These are phyloP conservation scores for Zygoascus meyerae DNA, from an alignment of 1,139 yeast genomes.

Conservation along the genomic window DNA sequence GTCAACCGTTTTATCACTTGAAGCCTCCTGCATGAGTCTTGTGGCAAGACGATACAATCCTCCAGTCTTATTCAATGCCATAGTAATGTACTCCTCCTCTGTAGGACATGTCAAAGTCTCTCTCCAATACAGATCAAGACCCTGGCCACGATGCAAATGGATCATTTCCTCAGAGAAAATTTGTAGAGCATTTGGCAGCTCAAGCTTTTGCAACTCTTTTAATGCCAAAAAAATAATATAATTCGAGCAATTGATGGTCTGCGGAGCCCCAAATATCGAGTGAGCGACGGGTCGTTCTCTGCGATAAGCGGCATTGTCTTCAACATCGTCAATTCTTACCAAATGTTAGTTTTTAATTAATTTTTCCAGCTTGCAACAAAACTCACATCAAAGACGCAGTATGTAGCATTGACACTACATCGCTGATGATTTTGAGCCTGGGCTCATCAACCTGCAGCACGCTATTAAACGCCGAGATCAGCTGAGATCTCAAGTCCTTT, in stretches of 20 bases:
- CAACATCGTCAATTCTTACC: constrained; percentile 68
- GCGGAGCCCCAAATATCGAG: constrained; percentile 64
- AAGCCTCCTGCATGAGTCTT: constrained; percentile 47
- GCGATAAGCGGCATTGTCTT: constrained; percentile 63
- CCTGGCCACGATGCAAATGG: constrained; percentile 83
- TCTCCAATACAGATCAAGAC: constrained; percentile 83
- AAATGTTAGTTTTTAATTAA: too few species aligned
- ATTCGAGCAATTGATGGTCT: constrained; percentile 77
- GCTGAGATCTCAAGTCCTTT: constrained; percentile 47
- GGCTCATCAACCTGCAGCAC: constrained; percentile 40
- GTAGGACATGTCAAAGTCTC: constrained; percentile 60
- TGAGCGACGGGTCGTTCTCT: constrained; percentile 80
- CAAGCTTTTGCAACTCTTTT: constrained; percentile 38
- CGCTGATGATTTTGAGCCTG: constrained; percentile 36
- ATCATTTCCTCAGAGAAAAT: constrained; percentile 57
- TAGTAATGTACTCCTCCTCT: constrained; percentile 61
- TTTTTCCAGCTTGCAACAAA: too few species aligned
- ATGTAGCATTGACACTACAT: constrained; percentile 53
- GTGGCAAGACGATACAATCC: constrained; percentile 76
- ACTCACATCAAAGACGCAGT: constrained; percentile 50
- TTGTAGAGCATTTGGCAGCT: constrained; percentile 19
- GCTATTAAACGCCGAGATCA: constrained; percentile 47
- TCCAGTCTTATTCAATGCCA: constrained; percentile 88
- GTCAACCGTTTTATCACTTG: constrained; percentile 15
- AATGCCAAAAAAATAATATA: constrained; percentile 74